phyloP scores from a whole-genome alignment of 139 green algal species.

The Volvox africanus region DNA sequence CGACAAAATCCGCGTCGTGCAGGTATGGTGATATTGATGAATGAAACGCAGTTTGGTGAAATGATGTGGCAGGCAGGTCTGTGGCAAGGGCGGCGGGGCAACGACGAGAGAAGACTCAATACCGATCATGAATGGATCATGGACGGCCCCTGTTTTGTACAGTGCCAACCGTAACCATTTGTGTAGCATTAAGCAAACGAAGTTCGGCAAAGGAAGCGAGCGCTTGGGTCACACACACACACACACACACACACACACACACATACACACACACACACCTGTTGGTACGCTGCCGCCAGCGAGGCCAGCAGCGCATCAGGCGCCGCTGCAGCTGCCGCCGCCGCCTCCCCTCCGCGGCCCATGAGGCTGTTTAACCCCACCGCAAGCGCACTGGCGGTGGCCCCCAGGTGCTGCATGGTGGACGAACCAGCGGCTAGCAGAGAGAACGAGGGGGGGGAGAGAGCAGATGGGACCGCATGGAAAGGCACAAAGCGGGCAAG shows the following conservation, averaged over 20 bases:
- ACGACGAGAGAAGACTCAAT: too few species aligned
- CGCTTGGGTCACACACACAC: not conserved
- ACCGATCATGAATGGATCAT: too few species aligned
- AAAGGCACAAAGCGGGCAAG: too few species aligned
- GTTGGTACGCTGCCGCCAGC: not conserved
- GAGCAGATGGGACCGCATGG: not conserved
- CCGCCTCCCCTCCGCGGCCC: not conserved
- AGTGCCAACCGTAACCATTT: too few species aligned
- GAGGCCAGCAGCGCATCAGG: not conserved
- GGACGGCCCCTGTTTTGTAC: too few species aligned
- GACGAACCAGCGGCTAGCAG: not conserved
- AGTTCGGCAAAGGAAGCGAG: too few species aligned
- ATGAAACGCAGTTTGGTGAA: too few species aligned
- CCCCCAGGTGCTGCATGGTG: constrained; percentile 10
- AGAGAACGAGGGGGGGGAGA: not conserved
- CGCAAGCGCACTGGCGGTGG: not conserved
- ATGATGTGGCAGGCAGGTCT: too few species aligned
- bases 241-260: not conserved
- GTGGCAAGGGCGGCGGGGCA: too few species aligned
- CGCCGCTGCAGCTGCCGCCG: not conserved
- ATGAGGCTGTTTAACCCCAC: constrained; percentile 1
- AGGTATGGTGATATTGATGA: too few species aligned
- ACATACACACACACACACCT: not conserved
- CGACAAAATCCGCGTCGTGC: too few species aligned
- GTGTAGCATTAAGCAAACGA: too few species aligned